phyloP scores from a whole-genome alignment of 352 stramenopile species.

The Pythium dissotocum region DNA sequence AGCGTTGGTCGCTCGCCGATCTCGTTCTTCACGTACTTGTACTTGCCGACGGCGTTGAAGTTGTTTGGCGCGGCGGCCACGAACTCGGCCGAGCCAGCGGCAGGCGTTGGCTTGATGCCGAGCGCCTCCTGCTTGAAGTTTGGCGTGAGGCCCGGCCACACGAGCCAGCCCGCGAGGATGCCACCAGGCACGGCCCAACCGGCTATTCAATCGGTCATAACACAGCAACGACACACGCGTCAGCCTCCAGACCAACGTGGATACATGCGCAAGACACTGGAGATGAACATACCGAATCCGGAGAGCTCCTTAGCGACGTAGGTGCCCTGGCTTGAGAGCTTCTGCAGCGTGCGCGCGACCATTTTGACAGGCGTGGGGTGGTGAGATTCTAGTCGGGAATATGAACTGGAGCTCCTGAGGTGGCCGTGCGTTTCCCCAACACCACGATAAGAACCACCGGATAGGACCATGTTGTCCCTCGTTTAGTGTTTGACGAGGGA shows the following conservation, averaged over 20 bases:
- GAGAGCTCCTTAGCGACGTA: conserved; percentile 57
- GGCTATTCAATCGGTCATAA: conserved; percentile 22
- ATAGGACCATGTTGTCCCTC: conserved; percentile 6
- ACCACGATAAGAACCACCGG: conserved; percentile 27
- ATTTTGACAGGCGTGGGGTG: conserved; percentile 20
- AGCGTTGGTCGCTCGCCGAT: conserved; percentile 74
- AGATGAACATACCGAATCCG: conserved; percentile 42
- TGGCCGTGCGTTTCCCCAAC: conserved; percentile 18
- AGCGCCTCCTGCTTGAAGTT: conserved; percentile 77
- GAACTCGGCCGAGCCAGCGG: conserved; percentile 22
- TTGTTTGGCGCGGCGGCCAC: conserved; percentile 23
- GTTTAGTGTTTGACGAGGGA: neutral
- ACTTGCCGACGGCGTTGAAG: conserved; percentile 67
- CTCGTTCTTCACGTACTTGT: conserved; percentile 77
- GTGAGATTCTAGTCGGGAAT: neutral
- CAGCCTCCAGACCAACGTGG: neutral
- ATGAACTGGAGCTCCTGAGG: conserved; percentile 6
- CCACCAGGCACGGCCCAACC: conserved; percentile 55
- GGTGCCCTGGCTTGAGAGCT: conserved; percentile 41
- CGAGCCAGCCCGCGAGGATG: conserved; percentile 62
- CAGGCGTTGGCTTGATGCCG: conserved; percentile 43
- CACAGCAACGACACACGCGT: neutral
- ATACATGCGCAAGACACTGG: neutral
- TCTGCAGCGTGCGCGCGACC: conserved; percentile 37
- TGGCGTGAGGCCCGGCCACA: conserved; percentile 67